These are phyloP conservation scores for Linnemannia elongata DNA, from an alignment of 192 early-diverging fungal genomes.

Conservation along the genomic window DNA sequence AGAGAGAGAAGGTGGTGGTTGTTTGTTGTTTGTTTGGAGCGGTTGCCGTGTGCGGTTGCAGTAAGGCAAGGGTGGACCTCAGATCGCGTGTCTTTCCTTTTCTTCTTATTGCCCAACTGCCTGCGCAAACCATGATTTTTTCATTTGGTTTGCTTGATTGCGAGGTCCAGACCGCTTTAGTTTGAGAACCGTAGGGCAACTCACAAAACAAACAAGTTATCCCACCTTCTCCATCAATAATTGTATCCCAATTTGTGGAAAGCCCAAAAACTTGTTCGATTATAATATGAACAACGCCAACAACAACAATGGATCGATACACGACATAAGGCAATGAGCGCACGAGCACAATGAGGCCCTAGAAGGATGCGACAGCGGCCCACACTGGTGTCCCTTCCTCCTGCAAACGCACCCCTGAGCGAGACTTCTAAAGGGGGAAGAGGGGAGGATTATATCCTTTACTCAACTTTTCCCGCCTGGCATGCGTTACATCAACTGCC, in stretches of 20 bases:
- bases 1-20: too few species aligned
- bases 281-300: not conserved
- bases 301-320: not conserved
- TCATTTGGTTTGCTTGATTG: not conserved
- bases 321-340: not conserved
- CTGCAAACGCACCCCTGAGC: not conserved
- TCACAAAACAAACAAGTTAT: too few species aligned
- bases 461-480: not conserved
- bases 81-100: too few species aligned
- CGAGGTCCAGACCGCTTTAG: not conserved
- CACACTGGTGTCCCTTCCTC: not conserved
- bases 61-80: too few species aligned
- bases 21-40: too few species aligned
- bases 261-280: not conserved
- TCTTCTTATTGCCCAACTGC: not conserved
- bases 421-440: not conserved
- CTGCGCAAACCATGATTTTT: not conserved
- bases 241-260: not conserved
- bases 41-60: too few species aligned
- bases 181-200: not conserved
- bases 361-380: not conserved
- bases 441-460: not conserved
- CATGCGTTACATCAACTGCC: not conserved
- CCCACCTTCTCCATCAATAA: not conserved
- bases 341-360: not conserved